These are phyloP conservation scores for Groenewaldozyma tartarivorans DNA, from an alignment of 805 yeast genomes.

Conservation along the genomic window DNA sequence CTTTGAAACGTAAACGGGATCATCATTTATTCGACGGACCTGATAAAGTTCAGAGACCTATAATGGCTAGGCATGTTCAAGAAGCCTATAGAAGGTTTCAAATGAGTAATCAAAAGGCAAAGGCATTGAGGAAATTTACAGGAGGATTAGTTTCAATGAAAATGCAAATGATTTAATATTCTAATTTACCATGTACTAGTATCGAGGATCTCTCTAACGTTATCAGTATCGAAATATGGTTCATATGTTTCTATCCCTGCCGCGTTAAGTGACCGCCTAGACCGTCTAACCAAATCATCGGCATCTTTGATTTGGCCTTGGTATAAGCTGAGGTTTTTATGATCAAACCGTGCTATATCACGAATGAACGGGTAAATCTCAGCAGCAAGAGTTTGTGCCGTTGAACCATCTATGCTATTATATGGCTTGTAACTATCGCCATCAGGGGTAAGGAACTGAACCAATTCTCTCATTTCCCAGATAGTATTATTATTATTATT, in stretches of 20 bases:
- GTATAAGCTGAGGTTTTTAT: neutral
- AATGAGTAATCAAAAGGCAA: conserved; percentile 43
- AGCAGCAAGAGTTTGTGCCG: conserved; percentile 8
- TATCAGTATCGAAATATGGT: conserved; percentile 12
- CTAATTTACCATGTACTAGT: too few species aligned
- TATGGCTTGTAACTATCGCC: too few species aligned
- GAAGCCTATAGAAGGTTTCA: conserved; percentile 87
- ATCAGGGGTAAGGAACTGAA: too few species aligned
- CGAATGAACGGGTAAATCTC: conserved; percentile 25
- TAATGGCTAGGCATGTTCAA: conserved; percentile 68
- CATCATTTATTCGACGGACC: conserved; percentile 75
- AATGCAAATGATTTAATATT: conserved; percentile 37
- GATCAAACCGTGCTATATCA: conserved; percentile 22
- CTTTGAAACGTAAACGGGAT: conserved; percentile 39
- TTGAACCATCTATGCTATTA: conserved; percentile 9
- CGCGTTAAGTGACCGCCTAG: conserved; percentile 16
- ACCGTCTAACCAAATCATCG: conserved; percentile 8
- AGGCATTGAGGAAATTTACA: conserved; percentile 58
- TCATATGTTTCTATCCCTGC: conserved; percentile 15
- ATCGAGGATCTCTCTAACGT: neutral
- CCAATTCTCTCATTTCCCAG: too few species aligned
- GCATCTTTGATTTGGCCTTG: neutral
- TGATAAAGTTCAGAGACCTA: conserved; percentile 70
- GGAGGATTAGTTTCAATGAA: conserved; percentile 54
- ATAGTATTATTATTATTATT: too few species aligned